Base-by-base conservation (phyloP, 345 rosid species). In the Lumnitzera racemosa region DNA sequence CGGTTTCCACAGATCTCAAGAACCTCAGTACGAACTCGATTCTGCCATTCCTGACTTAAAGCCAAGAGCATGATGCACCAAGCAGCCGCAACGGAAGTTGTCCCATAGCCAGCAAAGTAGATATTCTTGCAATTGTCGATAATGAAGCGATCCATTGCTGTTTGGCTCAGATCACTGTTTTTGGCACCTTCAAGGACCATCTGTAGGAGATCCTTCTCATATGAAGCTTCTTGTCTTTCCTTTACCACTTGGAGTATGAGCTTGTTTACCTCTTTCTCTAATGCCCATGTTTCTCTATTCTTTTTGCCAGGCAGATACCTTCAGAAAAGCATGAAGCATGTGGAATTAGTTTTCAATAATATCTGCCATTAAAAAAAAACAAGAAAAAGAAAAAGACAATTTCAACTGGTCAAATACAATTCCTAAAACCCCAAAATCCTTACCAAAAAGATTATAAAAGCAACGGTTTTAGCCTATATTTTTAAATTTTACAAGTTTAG, bases 51-150 rank as follows among this genome's bases (percentile, higher is more conserved):
- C 46, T 56, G 83, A 56, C 75, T 63, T 15, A 74, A 57, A 36
- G 85, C 84, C 62, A 80, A 51, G 56, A 80, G 63, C 81, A 83
- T 73, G 36, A 75, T 67, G 25, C 60, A 51, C 87, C 87, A 82
- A 6, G 79, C 56, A 15, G 80, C 70, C 2, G 82, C 13, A 54
- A 75, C 68, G 0, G 78, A 82, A 0, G 78, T 71, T 0, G 80
- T 74, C 64, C 79, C 84, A 15, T 60, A 77, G 36, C 82, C 82
- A 2, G 87, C 82, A 31, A 68, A 50, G 66, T 72, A 79, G 29
- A 79, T 75, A 63, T 77, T 77, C 78, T 74, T 82, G 75, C 77
- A 77, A 51, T 79, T 82, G 47, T 79, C 84, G 11, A 77, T 79
- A 1, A 72, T 61, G 72, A 79, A 79, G 15, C 57, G 53, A 13